Conservation (phyloP, 129 eudicot genomes). For the Flaveria linearis region DNA sequence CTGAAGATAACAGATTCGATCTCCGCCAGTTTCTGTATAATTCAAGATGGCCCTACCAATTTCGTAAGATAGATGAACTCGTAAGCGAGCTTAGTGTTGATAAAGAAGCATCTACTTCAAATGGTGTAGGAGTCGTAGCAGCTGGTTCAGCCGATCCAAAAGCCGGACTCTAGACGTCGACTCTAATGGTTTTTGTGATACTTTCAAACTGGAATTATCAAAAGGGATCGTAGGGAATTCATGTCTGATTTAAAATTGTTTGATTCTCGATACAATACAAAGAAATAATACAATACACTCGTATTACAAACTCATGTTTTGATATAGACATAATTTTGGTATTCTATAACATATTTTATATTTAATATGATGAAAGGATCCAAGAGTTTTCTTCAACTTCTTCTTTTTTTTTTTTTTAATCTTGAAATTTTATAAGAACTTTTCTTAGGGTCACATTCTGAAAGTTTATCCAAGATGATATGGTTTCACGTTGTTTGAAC, state of each 20-base stretch:
- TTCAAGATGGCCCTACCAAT: conserved; percentile 89
- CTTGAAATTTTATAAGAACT: too few relatives aligned
- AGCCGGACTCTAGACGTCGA: conserved; percentile 59
- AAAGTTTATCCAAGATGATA: too few relatives aligned
- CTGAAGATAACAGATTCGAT: conserved; percentile 93
- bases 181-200: background rate
- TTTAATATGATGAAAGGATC: too few relatives aligned
- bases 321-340: too few relatives aligned
- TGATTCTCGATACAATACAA: background rate
- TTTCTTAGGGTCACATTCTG: too few relatives aligned
- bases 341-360: too few relatives aligned
- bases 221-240: conserved; percentile 1
- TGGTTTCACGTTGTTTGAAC: too few relatives aligned
- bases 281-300: background rate
- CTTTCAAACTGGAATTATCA: background rate
- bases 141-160: conserved; percentile 85
- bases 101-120: conserved; percentile 40
- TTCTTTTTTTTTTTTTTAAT: too few relatives aligned
- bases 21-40: conserved; percentile 90
- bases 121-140: conserved; percentile 88
- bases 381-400: too few relatives aligned
- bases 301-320: background rate
- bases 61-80: conserved; percentile 79
- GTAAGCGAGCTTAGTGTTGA: conserved; percentile 53
- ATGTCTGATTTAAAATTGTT: background rate